These are phyloP conservation scores for Nothomitra cinnamomea DNA, from an alignment of 2,329 filamentous ascomycete species.

Conservation along the genomic window DNA sequence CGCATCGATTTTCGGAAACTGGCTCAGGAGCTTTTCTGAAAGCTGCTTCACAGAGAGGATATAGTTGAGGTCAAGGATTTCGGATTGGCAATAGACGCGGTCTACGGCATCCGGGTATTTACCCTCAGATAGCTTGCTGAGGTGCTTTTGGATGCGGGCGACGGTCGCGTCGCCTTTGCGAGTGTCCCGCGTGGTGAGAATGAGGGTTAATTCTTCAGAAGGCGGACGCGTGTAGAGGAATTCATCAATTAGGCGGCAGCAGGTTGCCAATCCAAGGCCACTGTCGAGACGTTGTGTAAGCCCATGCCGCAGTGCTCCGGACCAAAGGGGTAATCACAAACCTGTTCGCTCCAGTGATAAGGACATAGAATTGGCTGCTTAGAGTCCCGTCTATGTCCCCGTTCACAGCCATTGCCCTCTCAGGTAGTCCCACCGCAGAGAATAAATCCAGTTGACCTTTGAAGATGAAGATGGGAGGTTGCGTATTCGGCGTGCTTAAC, in stretches of 20 bases:
- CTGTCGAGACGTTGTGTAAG: conserved; percentile 27
- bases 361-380: conserved; percentile 29
- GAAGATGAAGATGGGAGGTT: too few species aligned
- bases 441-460: too few species aligned
- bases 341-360: conserved; percentile 82
- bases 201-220: conserved; percentile 54
- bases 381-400: background rate
- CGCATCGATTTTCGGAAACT: conserved; percentile 56
- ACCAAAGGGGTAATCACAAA: conserved; percentile 19
- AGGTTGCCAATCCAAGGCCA: conserved; percentile 72
- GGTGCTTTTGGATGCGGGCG: conserved; percentile 42
- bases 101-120: conserved; percentile 13
- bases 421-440: too few species aligned
- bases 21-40: conserved; percentile 32
- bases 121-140: conserved; percentile 28
- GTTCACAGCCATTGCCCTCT: too few species aligned
- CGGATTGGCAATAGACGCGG: conserved; percentile 34
- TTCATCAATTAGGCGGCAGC: conserved; percentile 74
- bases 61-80: conserved; percentile 39
- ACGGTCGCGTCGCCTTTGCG: conserved; percentile 62
- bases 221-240: conserved; percentile 56
- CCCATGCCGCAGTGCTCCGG: background rate
- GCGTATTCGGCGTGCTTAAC: too few species aligned
- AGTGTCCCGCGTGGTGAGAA: conserved; percentile 65
- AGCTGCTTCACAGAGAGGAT: conserved; percentile 38